These are phyloP conservation scores for Boletus eberwhitei DNA, from an alignment of 768 basidiomycete species.

Conservation along the genomic window DNA sequence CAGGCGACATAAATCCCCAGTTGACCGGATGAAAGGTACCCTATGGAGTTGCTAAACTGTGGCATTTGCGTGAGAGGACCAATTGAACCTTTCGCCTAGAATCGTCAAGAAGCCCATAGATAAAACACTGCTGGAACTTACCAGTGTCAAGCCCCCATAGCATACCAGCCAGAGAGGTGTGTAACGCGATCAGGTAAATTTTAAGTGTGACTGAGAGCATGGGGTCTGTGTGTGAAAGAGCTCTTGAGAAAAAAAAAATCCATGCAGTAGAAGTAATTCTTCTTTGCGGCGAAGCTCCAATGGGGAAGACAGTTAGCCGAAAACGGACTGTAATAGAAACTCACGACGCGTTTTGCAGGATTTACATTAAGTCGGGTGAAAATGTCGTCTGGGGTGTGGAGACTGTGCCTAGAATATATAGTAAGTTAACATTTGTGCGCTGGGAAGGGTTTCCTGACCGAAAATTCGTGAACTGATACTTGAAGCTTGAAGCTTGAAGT, in stretches of 20 bases:
- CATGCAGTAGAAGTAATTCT: background rate
- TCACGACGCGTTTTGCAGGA: too few relatives aligned
- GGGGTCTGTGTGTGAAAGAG: background rate
- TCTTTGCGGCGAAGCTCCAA: background rate
- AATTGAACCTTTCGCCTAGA: conserved; percentile 27
- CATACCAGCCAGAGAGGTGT: conserved; percentile 28
- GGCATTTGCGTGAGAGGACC: conserved; percentile 48
- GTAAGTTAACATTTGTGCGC: background rate
- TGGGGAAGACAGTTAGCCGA: background rate
- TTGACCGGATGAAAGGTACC: conserved; percentile 33
- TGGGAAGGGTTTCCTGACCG: too few relatives aligned
- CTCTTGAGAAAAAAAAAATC: background rate
- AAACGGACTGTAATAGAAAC: too few relatives aligned
- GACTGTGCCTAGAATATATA: background rate
- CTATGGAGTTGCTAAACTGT: conserved; percentile 40
- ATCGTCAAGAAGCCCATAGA: background rate
- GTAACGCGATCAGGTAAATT: conserved; percentile 26
- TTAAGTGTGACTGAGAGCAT: conserved; percentile 17
- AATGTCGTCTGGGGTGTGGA: background rate
- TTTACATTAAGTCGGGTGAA: conserved; percentile 21
- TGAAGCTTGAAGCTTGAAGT: background rate
- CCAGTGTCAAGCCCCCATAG: conserved; percentile 34
- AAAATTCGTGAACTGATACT: too few relatives aligned
- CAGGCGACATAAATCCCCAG: conserved; percentile 44
- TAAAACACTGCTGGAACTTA: background rate